A percentile compares a stretch with the other conserved stretches of the same genome.
These are phyloP conservation scores for Uronychia setigera DNA, from an alignment of 73 alveolate species.

Conservation along the genomic window DNA sequence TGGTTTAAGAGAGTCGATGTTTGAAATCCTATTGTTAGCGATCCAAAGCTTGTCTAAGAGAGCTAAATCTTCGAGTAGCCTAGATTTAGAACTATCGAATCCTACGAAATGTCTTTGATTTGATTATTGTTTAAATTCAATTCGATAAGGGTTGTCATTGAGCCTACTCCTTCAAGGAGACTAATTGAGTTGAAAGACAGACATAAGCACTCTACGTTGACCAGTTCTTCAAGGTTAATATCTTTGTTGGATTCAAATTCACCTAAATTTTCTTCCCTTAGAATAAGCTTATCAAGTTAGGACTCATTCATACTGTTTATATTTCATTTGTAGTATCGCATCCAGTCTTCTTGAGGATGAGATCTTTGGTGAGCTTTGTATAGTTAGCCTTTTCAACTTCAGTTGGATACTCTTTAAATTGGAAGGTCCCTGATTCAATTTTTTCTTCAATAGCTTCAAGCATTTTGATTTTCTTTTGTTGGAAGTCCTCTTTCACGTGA, in stretches of 20 bases:
- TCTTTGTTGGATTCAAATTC: conserved; percentile 43
- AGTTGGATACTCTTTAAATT: conserved; percentile 16
- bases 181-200: conserved; percentile 41
- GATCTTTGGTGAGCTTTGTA: neutral
- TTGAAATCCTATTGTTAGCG: conserved; percentile 45
- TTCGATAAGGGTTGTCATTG: conserved; percentile 53
- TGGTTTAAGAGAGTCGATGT: conserved; percentile 38
- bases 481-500: neutral
- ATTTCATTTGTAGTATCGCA: conserved; percentile 18
- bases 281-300: conserved; percentile 3
- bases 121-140: conserved; percentile 49
- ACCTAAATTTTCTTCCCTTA: conserved; percentile 57
- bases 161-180: conserved; percentile 42
- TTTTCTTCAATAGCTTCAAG: conserved; percentile 53
- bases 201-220: conserved; percentile 54
- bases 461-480: conserved; percentile 31
- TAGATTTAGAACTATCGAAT: neutral
- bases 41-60: conserved; percentile 50
- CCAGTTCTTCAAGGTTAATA: conserved; percentile 48
- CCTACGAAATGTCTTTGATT: conserved; percentile 46
- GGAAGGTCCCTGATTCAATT: conserved; percentile 48
- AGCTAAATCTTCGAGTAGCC: conserved; percentile 50
- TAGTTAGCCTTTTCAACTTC: neutral
- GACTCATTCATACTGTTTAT: conserved; percentile 2
- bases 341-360: conserved; percentile 4